A percentile compares a stretch with the other conserved stretches of the same genome.
Evolutionary conservation across 305 asterid species (phyloP).

Genomic region (Fraxinus dipetala): DNA sequence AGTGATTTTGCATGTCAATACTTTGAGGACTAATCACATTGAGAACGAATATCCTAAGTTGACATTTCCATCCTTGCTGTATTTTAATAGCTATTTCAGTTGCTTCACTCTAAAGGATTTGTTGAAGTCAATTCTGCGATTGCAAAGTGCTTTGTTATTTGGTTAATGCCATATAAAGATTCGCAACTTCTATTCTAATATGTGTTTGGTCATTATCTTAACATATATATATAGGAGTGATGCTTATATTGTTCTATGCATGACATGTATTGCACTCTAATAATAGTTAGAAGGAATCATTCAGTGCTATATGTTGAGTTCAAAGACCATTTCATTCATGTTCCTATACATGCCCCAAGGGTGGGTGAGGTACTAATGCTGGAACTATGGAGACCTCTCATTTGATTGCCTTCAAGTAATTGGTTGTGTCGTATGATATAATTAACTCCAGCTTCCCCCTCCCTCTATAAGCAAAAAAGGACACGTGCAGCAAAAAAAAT

Average conservation of each 20-base stretch:
- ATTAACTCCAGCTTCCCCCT: not conserved
- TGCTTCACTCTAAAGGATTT: not conserved
- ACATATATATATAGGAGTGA: not conserved
- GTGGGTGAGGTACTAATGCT: not conserved
- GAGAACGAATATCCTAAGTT: not conserved
- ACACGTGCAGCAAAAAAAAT: not conserved
- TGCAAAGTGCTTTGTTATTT: not conserved
- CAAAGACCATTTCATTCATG: not conserved
- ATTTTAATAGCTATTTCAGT: not conserved
- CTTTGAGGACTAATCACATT: not conserved
- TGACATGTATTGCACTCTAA: not conserved
- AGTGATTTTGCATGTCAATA: not conserved
- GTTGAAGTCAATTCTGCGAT: not conserved
- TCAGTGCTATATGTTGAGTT: not conserved
- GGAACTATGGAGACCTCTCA: not conserved
- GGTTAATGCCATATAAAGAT: not conserved
- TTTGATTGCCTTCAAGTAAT: not conserved
- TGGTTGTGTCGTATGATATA: not conserved
- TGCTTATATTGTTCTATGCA: not conserved
- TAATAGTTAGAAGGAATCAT: not conserved
- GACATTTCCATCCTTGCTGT: not conserved
- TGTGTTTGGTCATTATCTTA: not conserved
- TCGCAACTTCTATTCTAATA: not conserved
- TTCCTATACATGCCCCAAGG: not conserved
- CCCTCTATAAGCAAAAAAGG: not conserved